phyloP scores from a whole-genome alignment of 2,329 filamentous ascomycete genomes.

The Aspergillus quadricinctus region DNA sequence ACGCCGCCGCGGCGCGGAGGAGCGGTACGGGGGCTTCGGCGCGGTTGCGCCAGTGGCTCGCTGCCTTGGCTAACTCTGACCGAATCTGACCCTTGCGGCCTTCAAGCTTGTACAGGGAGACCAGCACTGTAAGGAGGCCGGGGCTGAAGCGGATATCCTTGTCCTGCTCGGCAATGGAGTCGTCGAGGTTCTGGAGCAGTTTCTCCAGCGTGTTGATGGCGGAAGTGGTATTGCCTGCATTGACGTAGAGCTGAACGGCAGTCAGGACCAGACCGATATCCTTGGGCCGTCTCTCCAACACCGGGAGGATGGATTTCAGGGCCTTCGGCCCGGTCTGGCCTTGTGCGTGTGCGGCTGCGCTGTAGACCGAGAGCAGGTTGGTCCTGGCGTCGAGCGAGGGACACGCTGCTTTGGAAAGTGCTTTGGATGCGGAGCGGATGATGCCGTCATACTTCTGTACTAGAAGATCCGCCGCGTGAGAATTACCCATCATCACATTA shows the following conservation, averaged over 20 bases:
- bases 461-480: constrained; percentile 54
- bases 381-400: constrained; percentile 49
- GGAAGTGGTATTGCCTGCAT: constrained; percentile 64
- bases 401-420: constrained; percentile 44
- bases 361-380: constrained; percentile 58
- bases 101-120: constrained; percentile 73
- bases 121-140: constrained; percentile 73
- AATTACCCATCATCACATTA: constrained; percentile 51
- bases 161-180: constrained; percentile 52
- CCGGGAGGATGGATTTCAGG: constrained; percentile 63
- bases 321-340: constrained; percentile 60
- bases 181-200: constrained; percentile 69
- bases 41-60: constrained; percentile 71
- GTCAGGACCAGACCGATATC: constrained; percentile 79
- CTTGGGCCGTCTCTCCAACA: constrained; percentile 69
- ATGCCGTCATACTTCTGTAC: constrained; percentile 58
- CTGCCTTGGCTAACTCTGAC: constrained; percentile 71
- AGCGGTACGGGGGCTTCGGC: constrained; percentile 59
- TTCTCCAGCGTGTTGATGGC: constrained; percentile 72
- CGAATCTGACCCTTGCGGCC: constrained; percentile 69
- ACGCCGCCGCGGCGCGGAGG: constrained; percentile 74
- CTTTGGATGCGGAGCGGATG: constrained; percentile 51
- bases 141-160: constrained; percentile 75
- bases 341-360: constrained; percentile 67
- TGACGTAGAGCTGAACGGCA: constrained; percentile 74